Percentiles rank a stretch among this genome's conserved stretches.
These are phyloP conservation scores for Brassica cretica DNA, from an alignment of 345 rosid species.

Conservation along the genomic window DNA sequence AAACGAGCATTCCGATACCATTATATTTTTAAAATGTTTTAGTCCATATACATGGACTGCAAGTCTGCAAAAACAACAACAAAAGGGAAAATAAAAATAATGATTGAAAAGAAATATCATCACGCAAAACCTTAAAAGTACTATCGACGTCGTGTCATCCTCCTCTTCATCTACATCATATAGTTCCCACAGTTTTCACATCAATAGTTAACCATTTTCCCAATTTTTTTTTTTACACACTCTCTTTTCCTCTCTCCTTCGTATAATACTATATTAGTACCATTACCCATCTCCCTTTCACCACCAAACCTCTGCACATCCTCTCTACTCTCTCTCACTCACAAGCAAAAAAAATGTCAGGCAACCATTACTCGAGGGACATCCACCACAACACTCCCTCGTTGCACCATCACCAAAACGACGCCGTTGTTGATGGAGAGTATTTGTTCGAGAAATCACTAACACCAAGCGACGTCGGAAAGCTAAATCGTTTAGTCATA, in stretches of 20 bases:
- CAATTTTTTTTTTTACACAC: neutral
- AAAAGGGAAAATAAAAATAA: slow-evolving; percentile 3
- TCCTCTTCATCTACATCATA: slow-evolving; percentile 33
- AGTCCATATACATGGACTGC: slow-evolving; percentile 4
- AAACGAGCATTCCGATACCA: neutral
- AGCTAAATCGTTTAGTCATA: neutral
- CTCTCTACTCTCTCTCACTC: slow-evolving; percentile 2
- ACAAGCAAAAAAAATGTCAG: slow-evolving; percentile 43
- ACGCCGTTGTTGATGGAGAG: slow-evolving; percentile 12
- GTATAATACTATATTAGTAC: slow-evolving; percentile 41
- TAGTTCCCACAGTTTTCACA: slow-evolving; percentile 40
- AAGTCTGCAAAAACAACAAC: neutral
- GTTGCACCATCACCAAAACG: slow-evolving; percentile 40
- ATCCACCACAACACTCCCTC: slow-evolving; percentile 37
- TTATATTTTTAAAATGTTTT: neutral
- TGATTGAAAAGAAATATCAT: slow-evolving; percentile 38
- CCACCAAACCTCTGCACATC: slow-evolving; percentile 35
- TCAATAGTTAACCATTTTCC: slow-evolving; percentile 29
- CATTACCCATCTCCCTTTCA: slow-evolving; percentile 40
- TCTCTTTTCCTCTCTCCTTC: slow-evolving; percentile 7
- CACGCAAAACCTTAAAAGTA: slow-evolving; percentile 48
- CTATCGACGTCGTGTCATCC: slow-evolving; percentile 41
- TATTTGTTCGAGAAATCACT: neutral
- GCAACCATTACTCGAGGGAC: slow-evolving; percentile 48
- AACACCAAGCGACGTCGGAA: neutral